These are phyloP conservation scores for Aureobasidium zeae DNA, from an alignment of 2,329 filamentous ascomycete species.

Conservation along the genomic window DNA sequence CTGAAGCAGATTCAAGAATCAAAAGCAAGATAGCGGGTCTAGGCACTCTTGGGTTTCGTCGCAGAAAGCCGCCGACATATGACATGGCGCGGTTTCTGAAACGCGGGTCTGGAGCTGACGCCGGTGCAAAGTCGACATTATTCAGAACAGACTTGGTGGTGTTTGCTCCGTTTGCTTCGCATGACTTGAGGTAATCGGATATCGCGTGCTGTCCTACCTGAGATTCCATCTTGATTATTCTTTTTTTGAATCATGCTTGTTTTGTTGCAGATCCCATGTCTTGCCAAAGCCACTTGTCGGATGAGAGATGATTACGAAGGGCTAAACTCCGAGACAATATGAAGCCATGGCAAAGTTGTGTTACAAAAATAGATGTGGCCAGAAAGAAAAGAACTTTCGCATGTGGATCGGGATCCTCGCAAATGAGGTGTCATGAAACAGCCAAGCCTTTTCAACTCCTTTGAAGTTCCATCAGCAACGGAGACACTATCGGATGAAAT, in stretches of 20 bases:
- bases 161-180: neutral
- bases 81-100: conserved; percentile 3
- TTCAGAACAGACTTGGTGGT: neutral
- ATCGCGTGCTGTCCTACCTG: conserved; percentile 1
- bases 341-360: too few relatives aligned
- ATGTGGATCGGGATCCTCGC: too few relatives aligned
- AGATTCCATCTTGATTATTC: neutral
- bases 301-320: neutral
- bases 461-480: too few relatives aligned
- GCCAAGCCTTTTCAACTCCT: conserved; percentile 5
- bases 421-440: too few relatives aligned
- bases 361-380: conserved; percentile 5
- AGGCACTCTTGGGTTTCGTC: too few relatives aligned
- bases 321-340: neutral
- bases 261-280: too few relatives aligned
- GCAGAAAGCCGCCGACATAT: conserved; percentile 1
- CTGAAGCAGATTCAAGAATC: too few relatives aligned
- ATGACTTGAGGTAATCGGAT: neutral
- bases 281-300: too few relatives aligned
- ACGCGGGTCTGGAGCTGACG: too few relatives aligned
- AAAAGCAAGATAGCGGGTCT: too few relatives aligned
- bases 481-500: too few relatives aligned
- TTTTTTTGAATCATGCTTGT: neutral
- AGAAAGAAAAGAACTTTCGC: neutral
- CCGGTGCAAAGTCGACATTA: neutral